Base-by-base conservation (phyloP, 2,329 filamentous ascomycete genomes). In the Fusarium sp. region DNA sequence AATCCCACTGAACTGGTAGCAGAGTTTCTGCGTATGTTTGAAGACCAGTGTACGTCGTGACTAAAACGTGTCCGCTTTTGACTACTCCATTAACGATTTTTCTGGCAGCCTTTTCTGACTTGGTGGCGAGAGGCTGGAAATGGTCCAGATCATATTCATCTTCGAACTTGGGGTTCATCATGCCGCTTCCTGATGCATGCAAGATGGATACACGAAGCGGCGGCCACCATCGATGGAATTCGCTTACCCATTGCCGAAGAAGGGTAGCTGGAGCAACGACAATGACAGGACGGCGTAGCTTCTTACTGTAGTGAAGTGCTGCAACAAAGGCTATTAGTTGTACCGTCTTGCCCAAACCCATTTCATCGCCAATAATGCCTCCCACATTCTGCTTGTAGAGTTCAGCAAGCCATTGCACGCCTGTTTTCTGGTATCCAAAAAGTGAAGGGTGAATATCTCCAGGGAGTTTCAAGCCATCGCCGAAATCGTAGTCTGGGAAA, bases 191-290 rank as follows among this genome's bases (percentile, higher is more conserved):
- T 6, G 96, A 97, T 1, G 93, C 93, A 76, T 99, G 96, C 48
- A 99, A 78, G 65, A 99, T 98, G 0, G 94, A 97, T 7, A 99
- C 96, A 41, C 96, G 88, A 32, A 99, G 83, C n/a, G 96, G 91
- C n/a, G 96, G 96, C 96, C 96, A 99, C 96, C 96, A 99, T 14
- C 91, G 89, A 79, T 99, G 96, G 72, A 99, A 98, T 75, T 99
- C 96, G 68, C 96, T 97, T 14, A 97, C 96, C 96, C 96, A 99
- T 77, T 99, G 96, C 64, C 93, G 92, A 81, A 99, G 90, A 23
- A 99, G 91, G 0, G 96, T 99, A 5, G 95, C 95, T 3, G 96
- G 96, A 50, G 94, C 94, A 6, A 99, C 94, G 9, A 99, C 87
- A 62, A 99, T 93, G 43, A 96, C 89, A 1, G 96, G 96, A 62